phyloP scores from a whole-genome alignment of 208 protist species.

The Leishmania turanica region DNA sequence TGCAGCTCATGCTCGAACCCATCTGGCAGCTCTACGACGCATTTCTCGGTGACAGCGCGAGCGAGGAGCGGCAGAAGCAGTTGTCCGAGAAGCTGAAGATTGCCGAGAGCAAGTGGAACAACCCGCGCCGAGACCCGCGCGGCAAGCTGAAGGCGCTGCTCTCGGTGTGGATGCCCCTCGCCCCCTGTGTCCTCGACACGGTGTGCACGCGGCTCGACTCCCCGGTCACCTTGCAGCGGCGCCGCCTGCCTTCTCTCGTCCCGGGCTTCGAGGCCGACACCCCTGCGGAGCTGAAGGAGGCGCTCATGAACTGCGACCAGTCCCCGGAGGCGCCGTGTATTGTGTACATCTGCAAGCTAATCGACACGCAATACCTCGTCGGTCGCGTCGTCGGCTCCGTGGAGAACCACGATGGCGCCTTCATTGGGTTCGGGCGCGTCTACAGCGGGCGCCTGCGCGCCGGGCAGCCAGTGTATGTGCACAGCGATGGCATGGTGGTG shows the following conservation, averaged over 20 bases:
- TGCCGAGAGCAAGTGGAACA: slow-evolving; percentile 74
- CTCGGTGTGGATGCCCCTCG: slow-evolving; percentile 95
- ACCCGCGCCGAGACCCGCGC: slow-evolving; percentile 60
- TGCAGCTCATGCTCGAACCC: slow-evolving; percentile 96
- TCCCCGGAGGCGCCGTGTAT: slow-evolving; percentile 72
- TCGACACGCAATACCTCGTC: slow-evolving; percentile 87
- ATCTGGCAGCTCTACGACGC: slow-evolving; percentile 96
- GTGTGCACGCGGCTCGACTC: slow-evolving; percentile 88
- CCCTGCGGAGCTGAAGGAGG: slow-evolving; percentile 36
- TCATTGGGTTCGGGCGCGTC: slow-evolving; percentile 97
- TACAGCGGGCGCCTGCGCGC: slow-evolving; percentile 95
- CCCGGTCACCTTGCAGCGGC: slow-evolving; percentile 85
- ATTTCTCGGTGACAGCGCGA: slow-evolving; percentile 65
- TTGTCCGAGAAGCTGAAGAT: slow-evolving; percentile 73
- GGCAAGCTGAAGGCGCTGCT: slow-evolving; percentile 89
- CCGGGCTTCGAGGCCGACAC: slow-evolving; percentile 56
- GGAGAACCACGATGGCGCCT: slow-evolving; percentile 72
- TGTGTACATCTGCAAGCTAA: slow-evolving; percentile 87
- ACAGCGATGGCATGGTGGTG: slow-evolving; percentile 62
- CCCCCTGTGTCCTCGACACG: slow-evolving; percentile 87
- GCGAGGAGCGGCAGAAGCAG: slow-evolving; percentile 78
- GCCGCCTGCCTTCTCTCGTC: slow-evolving; percentile 69
- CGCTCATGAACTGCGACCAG: slow-evolving; percentile 63
- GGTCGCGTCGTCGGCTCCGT: slow-evolving; percentile 50
- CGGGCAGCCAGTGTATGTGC: slow-evolving; percentile 89